phyloP scores from a whole-genome alignment of 2,329 filamentous ascomycete genomes.

The Bipolaris gigantea region DNA sequence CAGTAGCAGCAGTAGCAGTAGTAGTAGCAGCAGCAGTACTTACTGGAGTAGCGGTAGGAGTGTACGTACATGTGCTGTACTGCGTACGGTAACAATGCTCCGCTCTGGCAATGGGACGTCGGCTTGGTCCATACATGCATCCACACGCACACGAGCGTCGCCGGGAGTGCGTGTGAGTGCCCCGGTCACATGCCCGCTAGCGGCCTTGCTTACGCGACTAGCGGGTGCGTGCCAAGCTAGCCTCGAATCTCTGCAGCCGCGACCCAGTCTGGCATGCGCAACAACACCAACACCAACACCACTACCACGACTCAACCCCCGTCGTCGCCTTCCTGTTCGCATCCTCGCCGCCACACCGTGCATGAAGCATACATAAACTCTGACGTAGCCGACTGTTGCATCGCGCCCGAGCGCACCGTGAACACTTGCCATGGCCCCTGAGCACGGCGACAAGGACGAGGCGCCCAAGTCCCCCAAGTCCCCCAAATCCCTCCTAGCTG shows the following conservation, averaged over 20 bases:
- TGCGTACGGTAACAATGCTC: too few relatives aligned
- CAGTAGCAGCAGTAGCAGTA: background rate
- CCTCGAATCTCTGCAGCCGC: slow-evolving; percentile 5
- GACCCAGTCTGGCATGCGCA: slow-evolving; percentile 1
- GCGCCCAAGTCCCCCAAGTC: slow-evolving; percentile 17
- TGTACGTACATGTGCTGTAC: too few relatives aligned
- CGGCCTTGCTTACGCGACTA: slow-evolving; percentile 5
- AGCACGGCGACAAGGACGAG: slow-evolving; percentile 11
- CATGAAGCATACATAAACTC: slow-evolving; percentile 16
- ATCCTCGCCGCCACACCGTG: slow-evolving; percentile 18
- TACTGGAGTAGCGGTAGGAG: too few relatives aligned
- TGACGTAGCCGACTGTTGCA: slow-evolving; percentile 19
- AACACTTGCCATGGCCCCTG: slow-evolving; percentile 19
- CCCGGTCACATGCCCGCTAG: slow-evolving; percentile 6
- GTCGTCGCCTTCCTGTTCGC: slow-evolving; percentile 6
- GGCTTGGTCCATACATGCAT: background rate
- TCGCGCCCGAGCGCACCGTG: slow-evolving; percentile 17
- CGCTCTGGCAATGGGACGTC: too few relatives aligned
- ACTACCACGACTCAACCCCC: background rate
- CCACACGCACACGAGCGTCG: background rate
- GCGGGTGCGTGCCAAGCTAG: background rate
- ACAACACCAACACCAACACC: slow-evolving; percentile 2
- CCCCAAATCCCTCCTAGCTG: too few relatives aligned
- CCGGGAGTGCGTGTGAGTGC: slow-evolving; percentile 2
- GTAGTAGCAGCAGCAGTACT: background rate